phyloP scores from a whole-genome alignment of 2,329 filamentous ascomycete species.

The Harringtonia lauricola region DNA sequence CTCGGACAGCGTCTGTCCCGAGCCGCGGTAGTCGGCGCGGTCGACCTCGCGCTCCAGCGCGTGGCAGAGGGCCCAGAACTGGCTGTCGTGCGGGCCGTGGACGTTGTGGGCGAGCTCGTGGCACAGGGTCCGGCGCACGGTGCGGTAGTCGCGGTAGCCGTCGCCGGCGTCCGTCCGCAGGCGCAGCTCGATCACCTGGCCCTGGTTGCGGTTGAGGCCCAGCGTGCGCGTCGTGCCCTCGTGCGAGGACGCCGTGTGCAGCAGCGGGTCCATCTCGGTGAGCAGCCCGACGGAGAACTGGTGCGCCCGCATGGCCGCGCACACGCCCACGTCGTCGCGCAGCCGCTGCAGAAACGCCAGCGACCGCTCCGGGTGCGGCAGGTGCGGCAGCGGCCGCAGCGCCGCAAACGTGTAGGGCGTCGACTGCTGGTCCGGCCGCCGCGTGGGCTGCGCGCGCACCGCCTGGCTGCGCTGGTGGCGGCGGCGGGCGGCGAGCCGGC shows the following conservation, averaged over 20 bases:
- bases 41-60: slow-evolving; percentile 83
- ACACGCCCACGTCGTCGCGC: slow-evolving; percentile 75
- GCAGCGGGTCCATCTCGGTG: slow-evolving; percentile 88
- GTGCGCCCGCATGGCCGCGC: slow-evolving; percentile 71
- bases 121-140: slow-evolving; percentile 82
- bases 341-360: slow-evolving; percentile 64
- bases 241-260: slow-evolving; percentile 61
- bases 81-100: slow-evolving; percentile 67
- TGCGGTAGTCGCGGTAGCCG: slow-evolving; percentile 86
- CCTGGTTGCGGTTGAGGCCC: slow-evolving; percentile 76
- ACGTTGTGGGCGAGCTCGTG: slow-evolving; percentile 95
- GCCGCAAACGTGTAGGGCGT: slow-evolving; percentile 60
- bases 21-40: slow-evolving; percentile 63
- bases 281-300: slow-evolving; percentile 75
- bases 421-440: background rate
- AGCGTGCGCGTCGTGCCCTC: slow-evolving; percentile 66
- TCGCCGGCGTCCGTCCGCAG: slow-evolving; percentile 90
- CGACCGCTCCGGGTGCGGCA: slow-evolving; percentile 65
- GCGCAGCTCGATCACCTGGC: slow-evolving; percentile 82
- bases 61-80: slow-evolving; percentile 84
- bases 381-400: slow-evolving; percentile 62
- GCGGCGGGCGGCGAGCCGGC: slow-evolving; percentile 4
- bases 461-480: slow-evolving; percentile 4
- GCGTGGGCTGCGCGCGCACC: background rate
- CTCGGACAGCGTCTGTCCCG: slow-evolving; percentile 56